Percentiles rank a stretch among this genome's conserved stretches.
Evolutionary conservation across 306 rosid genomes (phyloP).

Genomic region (Pyrus pyrifolia): DNA sequence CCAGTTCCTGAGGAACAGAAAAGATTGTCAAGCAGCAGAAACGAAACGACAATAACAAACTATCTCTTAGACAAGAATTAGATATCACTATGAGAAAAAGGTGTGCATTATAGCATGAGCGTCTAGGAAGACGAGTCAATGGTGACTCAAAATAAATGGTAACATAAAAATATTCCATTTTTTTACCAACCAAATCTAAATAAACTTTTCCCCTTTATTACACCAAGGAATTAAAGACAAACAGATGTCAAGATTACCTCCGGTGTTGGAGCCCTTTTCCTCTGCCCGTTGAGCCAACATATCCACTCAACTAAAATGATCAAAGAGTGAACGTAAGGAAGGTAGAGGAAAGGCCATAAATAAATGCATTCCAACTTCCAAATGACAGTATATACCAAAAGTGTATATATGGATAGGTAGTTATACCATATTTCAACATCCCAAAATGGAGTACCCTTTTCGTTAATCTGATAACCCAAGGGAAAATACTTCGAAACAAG

Average conservation of each 20-base stretch:
- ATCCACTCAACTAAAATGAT: conserved; percentile 88
- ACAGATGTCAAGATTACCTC: conserved; percentile 45
- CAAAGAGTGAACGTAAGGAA: conserved; percentile 19
- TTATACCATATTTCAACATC: not conserved
- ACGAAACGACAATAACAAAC: not conserved
- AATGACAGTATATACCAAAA: not conserved
- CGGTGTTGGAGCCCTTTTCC: conserved; percentile 81
- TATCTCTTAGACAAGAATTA: not conserved
- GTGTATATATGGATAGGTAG: not conserved
- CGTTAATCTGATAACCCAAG: not conserved
- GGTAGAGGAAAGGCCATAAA: conserved; percentile 1
- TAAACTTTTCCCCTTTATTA: not conserved
- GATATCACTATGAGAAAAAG: not conserved
- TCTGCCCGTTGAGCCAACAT: conserved; percentile 98
- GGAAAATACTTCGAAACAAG: not conserved
- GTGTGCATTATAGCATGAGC: not conserved
- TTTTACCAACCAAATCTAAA: not conserved
- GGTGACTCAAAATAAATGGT: not conserved
- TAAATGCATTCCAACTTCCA: conserved; percentile 1
- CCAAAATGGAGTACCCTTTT: not conserved
- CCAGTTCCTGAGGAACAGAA: conserved; percentile 54
- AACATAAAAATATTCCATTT: not conserved
- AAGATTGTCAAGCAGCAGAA: conserved; percentile 16
- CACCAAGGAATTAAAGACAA: not conserved
- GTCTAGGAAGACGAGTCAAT: not conserved